These are phyloP conservation scores for Clitoria ternatea DNA, from an alignment of 306 rosid genomes.

Conservation along the genomic window DNA sequence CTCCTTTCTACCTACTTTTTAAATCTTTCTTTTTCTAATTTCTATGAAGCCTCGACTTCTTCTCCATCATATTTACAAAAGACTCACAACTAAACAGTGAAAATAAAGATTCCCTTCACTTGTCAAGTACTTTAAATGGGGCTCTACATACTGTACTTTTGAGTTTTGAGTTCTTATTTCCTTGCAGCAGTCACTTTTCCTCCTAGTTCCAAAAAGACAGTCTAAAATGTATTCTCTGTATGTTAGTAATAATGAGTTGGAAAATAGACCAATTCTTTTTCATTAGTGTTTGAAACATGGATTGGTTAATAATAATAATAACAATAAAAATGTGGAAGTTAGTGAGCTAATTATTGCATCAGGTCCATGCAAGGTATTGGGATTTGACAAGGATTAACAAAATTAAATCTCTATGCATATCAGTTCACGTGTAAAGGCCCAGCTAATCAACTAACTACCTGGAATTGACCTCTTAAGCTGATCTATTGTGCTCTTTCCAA, in stretches of 20 bases:
- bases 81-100: conserved; percentile 43
- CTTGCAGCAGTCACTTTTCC: conserved; percentile 52
- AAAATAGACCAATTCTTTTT: neutral
- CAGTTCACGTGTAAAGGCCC: conserved; percentile 41
- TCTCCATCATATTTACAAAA: conserved; percentile 33
- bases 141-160: conserved; percentile 34
- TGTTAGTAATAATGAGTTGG: neutral
- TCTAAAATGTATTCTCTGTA: conserved; percentile 30
- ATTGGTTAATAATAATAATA: no score
- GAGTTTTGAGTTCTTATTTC: conserved; percentile 42
- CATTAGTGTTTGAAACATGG: neutral
- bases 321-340: conserved; percentile 7
- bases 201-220: conserved; percentile 49
- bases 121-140: conserved; percentile 48
- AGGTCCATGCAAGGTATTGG: conserved; percentile 43
- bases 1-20: conserved; percentile 36
- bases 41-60: conserved; percentile 39
- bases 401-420: conserved; percentile 28
- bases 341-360: conserved; percentile 50
- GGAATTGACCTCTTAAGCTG: conserved; percentile 36
- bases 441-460: no score
- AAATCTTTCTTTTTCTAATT: conserved; percentile 34
- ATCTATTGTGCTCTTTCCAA: conserved; percentile 15
- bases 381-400: conserved; percentile 35
- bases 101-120: conserved; percentile 48